A percentile compares a stretch with the other conserved stretches of the same genome.
Evolutionary conservation across 768 basidiomycete species (phyloP).

Genomic region (Mycena floridula): DNA sequence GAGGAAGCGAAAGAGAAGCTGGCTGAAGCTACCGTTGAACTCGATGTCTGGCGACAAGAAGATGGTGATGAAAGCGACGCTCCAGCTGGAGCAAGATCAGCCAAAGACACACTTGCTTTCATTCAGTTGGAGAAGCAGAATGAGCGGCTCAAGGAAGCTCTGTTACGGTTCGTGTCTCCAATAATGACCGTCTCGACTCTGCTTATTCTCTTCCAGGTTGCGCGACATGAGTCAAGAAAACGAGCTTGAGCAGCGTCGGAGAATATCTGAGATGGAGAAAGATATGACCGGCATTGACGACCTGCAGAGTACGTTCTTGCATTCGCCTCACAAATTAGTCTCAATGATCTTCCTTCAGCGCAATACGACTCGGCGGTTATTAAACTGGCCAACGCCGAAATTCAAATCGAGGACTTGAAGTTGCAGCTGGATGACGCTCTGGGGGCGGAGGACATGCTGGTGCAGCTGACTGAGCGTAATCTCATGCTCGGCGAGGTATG

Average conservation of each 20-base stretch:
- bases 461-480: constrained; percentile 92
- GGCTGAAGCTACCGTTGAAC: constrained; percentile 77
- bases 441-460: constrained; percentile 94
- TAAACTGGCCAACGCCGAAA: constrained; percentile 83
- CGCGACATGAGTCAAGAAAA: constrained; percentile 86
- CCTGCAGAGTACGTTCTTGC: constrained; percentile 78
- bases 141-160: constrained; percentile 89
- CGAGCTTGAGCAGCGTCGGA: constrained; percentile 75
- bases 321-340: constrained; percentile 6
- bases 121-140: constrained; percentile 96
- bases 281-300: constrained; percentile 76
- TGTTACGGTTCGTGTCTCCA: constrained; percentile 54
- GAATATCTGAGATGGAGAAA: constrained; percentile 86
- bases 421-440: constrained; percentile 91
- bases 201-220: no score
- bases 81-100: constrained; percentile 17
- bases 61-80: constrained; percentile 20
- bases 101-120: constrained; percentile 59
- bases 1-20: constrained; percentile 75
- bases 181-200: background rate
- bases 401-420: constrained; percentile 91
- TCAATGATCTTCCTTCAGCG: constrained; percentile 47
- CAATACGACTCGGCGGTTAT: constrained; percentile 76
- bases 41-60: constrained; percentile 69
- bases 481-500: constrained; percentile 80